phyloP scores from a whole-genome alignment of 495 filamentous ascomycete species.

The Peziza echinospora region DNA sequence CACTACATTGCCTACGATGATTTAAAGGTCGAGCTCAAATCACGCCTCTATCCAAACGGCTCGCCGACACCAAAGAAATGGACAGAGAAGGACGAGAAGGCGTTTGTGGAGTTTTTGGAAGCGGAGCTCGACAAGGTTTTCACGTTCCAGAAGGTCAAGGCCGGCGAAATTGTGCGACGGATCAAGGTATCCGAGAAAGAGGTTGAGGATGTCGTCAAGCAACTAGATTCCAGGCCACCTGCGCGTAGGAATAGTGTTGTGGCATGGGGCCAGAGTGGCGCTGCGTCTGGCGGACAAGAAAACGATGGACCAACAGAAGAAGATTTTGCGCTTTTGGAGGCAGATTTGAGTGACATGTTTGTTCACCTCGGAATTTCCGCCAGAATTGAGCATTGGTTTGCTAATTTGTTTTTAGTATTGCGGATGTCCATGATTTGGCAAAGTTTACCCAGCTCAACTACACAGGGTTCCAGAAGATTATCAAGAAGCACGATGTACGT shows the following conservation, averaged over 20 bases:
- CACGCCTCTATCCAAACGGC: slow-evolving; percentile 25
- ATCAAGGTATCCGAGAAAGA: slow-evolving; percentile 73
- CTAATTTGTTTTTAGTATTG: slow-evolving; percentile 31
- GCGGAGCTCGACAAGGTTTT: slow-evolving; percentile 89
- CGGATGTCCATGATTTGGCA: slow-evolving; percentile 93
- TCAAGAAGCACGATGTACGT: slow-evolving; percentile 97
- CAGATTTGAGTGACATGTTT: slow-evolving; percentile 73
- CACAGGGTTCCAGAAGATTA: slow-evolving; percentile 98
- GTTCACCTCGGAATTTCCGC: too few species aligned
- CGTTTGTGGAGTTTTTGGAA: slow-evolving; percentile 71
- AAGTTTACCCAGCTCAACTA: slow-evolving; percentile 99
- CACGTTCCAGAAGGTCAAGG: slow-evolving; percentile 87
- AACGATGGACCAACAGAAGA: slow-evolving; percentile 55
- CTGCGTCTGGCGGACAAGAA: slow-evolving; percentile 11
- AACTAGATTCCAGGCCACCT: slow-evolving; percentile 36
- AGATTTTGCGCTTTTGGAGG: slow-evolving; percentile 82
- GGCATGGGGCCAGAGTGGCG: too few species aligned
- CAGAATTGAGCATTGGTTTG: too few species aligned
- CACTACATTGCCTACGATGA: slow-evolving; percentile 96
- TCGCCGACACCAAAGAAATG: slow-evolving; percentile 46
- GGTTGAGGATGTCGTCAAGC: slow-evolving; percentile 64
- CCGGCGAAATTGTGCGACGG: slow-evolving; percentile 73
- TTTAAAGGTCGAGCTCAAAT: slow-evolving; percentile 67
- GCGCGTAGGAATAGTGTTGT: background rate
- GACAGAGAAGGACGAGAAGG: slow-evolving; percentile 79